phyloP scores from a whole-genome alignment of 108 stramenopile species.

The Conticribra weissflogii region DNA sequence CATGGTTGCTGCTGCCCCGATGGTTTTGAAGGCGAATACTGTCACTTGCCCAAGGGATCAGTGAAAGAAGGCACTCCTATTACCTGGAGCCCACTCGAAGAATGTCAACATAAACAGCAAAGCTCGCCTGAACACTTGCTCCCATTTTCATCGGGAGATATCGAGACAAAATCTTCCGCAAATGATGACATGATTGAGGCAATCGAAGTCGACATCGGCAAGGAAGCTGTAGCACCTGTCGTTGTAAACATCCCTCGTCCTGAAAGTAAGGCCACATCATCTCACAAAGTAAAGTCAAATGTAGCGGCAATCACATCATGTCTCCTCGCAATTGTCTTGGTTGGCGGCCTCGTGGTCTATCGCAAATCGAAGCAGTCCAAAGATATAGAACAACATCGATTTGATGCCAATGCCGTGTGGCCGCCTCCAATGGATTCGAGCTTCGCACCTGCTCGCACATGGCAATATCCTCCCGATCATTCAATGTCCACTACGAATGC shows the following conservation, averaged over 20 bases:
- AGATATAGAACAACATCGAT: background rate
- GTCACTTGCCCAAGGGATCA: conserved; percentile 36
- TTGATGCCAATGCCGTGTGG: conserved; percentile 14
- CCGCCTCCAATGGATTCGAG: conserved; percentile 4
- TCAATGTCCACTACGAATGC: conserved; percentile 19
- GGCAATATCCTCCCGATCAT: conserved; percentile 31
- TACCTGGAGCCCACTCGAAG: conserved; percentile 32
- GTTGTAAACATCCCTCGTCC: background rate
- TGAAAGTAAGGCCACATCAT: background rate
- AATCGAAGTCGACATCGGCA: background rate
- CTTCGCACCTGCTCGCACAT: conserved; percentile 11
- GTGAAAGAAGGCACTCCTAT: conserved; percentile 21
- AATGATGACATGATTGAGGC: background rate
- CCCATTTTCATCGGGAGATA: background rate
- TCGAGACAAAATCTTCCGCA: background rate
- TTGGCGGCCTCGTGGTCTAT: conserved; percentile 4
- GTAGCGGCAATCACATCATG: background rate
- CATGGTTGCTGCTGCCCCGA: conserved; percentile 48
- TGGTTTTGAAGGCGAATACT: conserved; percentile 45
- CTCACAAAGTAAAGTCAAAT: background rate
- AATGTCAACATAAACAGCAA: conserved; percentile 23
- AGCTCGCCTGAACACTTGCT: background rate
- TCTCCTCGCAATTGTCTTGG: background rate
- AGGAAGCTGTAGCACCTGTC: background rate
- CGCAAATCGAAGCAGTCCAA: background rate